Evolutionary conservation across 176 grass and related monocot species (phyloP).

Genomic region (Oryza punctata): DNA sequence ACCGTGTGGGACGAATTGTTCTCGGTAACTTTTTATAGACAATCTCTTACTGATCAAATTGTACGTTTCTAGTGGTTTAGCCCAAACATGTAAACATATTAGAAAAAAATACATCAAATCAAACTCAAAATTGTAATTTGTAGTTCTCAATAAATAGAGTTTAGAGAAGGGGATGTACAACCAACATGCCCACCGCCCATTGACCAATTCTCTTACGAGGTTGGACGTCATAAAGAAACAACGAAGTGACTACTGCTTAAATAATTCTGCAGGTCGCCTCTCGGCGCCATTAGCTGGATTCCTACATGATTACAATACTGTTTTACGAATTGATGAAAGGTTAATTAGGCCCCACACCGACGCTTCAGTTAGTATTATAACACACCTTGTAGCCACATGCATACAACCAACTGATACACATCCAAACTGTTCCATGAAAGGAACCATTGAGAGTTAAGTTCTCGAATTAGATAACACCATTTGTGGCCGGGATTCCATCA

Average conservation of each 20-base stretch:
- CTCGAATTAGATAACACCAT: background rate
- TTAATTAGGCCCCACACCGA: background rate
- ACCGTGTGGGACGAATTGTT: too few relatives aligned
- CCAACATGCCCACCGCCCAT: background rate
- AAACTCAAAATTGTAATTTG: too few relatives aligned
- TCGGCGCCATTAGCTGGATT: conserved; percentile 12
- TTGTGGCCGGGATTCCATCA: background rate
- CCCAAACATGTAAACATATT: too few relatives aligned
- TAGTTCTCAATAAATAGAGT: background rate
- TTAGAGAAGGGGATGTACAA: background rate
- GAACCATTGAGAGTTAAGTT: background rate
- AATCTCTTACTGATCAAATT: too few relatives aligned
- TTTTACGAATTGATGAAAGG: conserved; percentile 30
- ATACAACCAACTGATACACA: background rate
- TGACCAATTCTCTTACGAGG: conserved; percentile 31
- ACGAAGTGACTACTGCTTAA: background rate
- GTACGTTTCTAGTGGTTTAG: too few relatives aligned
- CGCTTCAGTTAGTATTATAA: background rate
- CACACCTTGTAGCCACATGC: background rate
- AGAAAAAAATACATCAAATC: too few relatives aligned
- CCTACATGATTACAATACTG: background rate
- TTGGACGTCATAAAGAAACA: background rate
- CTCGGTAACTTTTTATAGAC: too few relatives aligned
- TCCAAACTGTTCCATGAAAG: conserved; percentile 2
- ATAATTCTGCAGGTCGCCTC: background rate